phyloP scores from a whole-genome alignment of 2,329 filamentous ascomycete genomes.

The Xylariales sp. region DNA sequence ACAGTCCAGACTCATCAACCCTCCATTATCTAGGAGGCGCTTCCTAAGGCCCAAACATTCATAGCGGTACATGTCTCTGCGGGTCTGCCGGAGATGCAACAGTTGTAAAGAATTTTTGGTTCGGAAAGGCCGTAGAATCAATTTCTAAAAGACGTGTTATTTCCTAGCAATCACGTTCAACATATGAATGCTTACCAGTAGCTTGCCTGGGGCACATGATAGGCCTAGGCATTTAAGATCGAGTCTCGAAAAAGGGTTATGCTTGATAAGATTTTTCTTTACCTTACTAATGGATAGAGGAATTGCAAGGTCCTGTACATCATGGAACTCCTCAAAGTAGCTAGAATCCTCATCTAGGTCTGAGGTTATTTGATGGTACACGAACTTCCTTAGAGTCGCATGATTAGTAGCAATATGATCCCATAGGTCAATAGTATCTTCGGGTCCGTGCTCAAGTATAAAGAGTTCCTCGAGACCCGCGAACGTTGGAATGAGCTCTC shows the following conservation, averaged over 20 bases:
- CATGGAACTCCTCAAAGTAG: background rate
- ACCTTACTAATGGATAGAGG: background rate
- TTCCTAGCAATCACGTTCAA: background rate
- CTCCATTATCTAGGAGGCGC: background rate
- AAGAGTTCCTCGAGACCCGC: background rate
- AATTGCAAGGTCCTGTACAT: background rate
- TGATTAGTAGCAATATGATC: background rate
- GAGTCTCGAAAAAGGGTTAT: background rate
- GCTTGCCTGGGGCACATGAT: background rate
- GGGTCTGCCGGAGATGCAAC: background rate
- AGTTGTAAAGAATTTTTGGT: background rate
- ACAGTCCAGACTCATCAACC: background rate
- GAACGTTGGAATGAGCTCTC: background rate
- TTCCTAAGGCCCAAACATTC: background rate
- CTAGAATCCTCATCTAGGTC: background rate
- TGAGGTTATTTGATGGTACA: background rate
- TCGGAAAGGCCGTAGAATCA: background rate
- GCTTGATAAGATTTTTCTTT: background rate
- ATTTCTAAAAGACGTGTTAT: background rate
- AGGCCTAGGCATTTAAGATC: slow-evolving; percentile 5
- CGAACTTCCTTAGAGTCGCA: background rate
- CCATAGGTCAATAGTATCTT: background rate
- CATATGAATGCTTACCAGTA: background rate
- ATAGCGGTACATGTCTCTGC: no score
- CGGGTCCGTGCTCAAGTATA: background rate